Base-by-base conservation (phyloP, 2,329 filamentous ascomycete species). In the Diaporthe ampelina region DNA sequence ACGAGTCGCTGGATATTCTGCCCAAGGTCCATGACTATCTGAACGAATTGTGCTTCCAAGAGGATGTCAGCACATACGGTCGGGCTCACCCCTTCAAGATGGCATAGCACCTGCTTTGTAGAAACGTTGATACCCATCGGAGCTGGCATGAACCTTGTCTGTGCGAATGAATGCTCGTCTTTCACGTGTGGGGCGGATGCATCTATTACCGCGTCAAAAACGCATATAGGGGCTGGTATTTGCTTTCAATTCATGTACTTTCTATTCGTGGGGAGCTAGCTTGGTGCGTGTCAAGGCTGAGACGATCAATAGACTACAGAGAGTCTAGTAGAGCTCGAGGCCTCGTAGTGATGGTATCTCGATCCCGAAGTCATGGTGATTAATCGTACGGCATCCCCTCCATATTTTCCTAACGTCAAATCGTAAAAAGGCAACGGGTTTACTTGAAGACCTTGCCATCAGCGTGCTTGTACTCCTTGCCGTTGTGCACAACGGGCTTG, bases 361-460 rank as follows among this genome's bases (percentile, higher is more conserved):
- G 72, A 73, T 40, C 71, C 48, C 48, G 45, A 26, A 69, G 54
- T 75, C 68, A 74, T 67, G 54, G 65, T 63, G 58, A 73, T 74
- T 73, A 75, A 75, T 69, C 59, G 70, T 70, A 35, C 65, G 58
- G 70, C 45, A 68, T 35, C 72, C 54, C 65, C 73, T n/a, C 58
- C 76, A 69, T 76, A 71, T 65, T 73, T 74, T 71, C 70, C 58
- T 52, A 65, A 58, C 63, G 76, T 76, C 74, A 76, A 69, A 37
- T 74, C 68, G 48, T 74, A 68, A 74, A 65, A 37, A 21, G 75
- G 73, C 72, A 75, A 79, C 75, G 77, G 76, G 79, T 82, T 91
- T 98, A 98, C 91, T 98, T 98, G 94, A 98, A 98, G 85, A 98
- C 95, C 92, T 98, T 98, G 85, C 97, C 97, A 82, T 95, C 93